These are phyloP conservation scores for Penicillium italicum DNA, from an alignment of 2,329 filamentous ascomycete species.

Conservation along the genomic window DNA sequence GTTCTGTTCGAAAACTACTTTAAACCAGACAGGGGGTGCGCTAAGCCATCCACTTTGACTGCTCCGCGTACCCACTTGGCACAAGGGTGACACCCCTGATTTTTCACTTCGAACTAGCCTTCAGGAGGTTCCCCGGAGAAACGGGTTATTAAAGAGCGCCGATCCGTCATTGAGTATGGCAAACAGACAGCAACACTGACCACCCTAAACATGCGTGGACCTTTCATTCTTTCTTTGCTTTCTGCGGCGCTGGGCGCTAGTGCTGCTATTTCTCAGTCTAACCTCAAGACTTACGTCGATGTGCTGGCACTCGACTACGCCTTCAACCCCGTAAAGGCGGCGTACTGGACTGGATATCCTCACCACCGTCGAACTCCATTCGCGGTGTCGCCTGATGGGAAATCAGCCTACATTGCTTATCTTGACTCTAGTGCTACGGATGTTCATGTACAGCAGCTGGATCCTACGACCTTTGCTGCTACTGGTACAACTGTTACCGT, in stretches of 20 bases:
- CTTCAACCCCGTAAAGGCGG: constrained; percentile 57
- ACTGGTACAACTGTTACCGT: constrained; percentile 53
- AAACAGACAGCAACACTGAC: constrained; percentile 5
- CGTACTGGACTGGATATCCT: constrained; percentile 60
- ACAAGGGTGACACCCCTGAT: no score
- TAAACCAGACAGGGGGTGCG: neutral
- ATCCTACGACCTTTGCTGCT: constrained; percentile 53
- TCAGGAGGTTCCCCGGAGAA: neutral
- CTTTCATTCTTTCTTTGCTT: constrained; percentile 24
- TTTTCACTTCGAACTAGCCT: neutral
- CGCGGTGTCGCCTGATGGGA: constrained; percentile 58
- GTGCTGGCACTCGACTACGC: constrained; percentile 47
- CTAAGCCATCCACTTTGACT: neutral
- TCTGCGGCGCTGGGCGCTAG: constrained; percentile 24
- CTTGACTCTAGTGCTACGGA: constrained; percentile 54
- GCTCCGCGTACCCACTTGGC: no score
- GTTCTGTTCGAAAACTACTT: neutral
- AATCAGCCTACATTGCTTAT: constrained; percentile 58
- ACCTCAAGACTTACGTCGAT: constrained; percentile 42
- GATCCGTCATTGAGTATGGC: neutral
- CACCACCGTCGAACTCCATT: constrained; percentile 63
- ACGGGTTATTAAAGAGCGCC: neutral
- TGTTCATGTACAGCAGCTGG: constrained; percentile 57
- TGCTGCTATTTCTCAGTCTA: constrained; percentile 20
- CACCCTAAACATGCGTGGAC: constrained; percentile 21